Evolutionary conservation across 257 asterid genomes (phyloP).

Genomic region (Henckelia pumila): DNA sequence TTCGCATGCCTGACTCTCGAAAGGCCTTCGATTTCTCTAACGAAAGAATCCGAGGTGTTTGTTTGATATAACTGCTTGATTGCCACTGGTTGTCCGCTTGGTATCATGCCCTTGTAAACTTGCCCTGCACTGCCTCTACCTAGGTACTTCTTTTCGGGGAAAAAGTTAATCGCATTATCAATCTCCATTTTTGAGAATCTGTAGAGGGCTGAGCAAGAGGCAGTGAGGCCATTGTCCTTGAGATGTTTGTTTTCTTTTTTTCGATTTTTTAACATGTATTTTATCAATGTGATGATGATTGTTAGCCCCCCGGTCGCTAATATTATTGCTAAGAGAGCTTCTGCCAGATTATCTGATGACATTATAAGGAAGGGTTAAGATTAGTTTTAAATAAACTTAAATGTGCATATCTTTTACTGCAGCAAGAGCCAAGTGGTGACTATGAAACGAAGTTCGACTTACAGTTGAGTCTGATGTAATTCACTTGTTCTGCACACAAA

Average conservation of each 20-base stretch:
- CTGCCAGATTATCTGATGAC: conserved; percentile 47
- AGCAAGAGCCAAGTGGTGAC: background rate
- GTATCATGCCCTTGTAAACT: background rate
- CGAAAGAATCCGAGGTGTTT: no score
- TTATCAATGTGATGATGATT: conserved; percentile 42
- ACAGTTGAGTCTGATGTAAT: conserved; percentile 53
- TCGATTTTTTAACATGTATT: conserved; percentile 39
- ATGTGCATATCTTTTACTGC: background rate
- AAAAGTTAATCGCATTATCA: background rate
- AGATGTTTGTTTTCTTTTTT: conserved; percentile 34
- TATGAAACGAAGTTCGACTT: conserved; percentile 28
- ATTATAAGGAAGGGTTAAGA: background rate
- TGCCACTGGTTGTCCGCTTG: background rate
- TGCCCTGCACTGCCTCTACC: background rate
- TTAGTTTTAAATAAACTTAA: conserved; percentile 3
- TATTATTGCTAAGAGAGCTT: conserved; percentile 47
- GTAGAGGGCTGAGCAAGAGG: background rate
- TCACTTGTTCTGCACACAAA: conserved; percentile 41
- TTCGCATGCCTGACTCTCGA: no score
- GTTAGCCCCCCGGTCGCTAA: conserved; percentile 39
- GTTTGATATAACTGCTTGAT: no score
- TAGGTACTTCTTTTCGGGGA: background rate
- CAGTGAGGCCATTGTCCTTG: conserved; percentile 11
- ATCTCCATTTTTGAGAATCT: background rate
- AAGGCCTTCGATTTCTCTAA: no score